Conservation (phyloP, 768 basidiomycete species). For the Lactarius psammicola region DNA sequence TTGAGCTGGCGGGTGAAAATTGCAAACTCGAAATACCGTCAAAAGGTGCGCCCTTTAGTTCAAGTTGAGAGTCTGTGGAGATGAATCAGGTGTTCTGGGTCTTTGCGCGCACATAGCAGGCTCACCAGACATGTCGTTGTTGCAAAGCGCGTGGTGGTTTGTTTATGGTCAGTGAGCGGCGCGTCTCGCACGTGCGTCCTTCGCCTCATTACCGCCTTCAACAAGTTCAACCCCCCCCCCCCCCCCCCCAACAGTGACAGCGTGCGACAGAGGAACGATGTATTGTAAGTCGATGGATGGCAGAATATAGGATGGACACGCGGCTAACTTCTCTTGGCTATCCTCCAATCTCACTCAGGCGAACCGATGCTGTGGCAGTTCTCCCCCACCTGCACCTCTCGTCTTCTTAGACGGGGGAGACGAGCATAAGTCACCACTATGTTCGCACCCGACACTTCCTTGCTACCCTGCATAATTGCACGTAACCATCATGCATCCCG, state of each 20-base stretch:
- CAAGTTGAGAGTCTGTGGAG: constrained; percentile 34
- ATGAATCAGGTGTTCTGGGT: background rate
- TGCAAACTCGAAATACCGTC: constrained; percentile 80
- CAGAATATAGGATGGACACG: too few relatives aligned
- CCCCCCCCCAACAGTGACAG: background rate
- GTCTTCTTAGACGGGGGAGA: too few relatives aligned
- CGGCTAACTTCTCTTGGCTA: too few relatives aligned
- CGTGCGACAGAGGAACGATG: background rate
- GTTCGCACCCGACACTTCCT: background rate
- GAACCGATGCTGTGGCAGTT: too few relatives aligned
- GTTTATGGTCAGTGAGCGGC: background rate
- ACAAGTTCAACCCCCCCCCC: background rate
- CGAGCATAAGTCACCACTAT: background rate
- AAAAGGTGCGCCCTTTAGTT: constrained; percentile 68
- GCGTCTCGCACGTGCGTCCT: background rate
- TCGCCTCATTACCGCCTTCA: background rate
- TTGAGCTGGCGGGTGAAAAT: constrained; percentile 78
- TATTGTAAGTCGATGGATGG: background rate
- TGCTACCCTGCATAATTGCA: background rate
- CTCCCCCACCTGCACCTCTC: too few relatives aligned
- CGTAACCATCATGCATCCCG: background rate
- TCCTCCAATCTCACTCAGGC: too few relatives aligned
- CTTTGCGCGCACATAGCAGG: background rate
- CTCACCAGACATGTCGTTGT: constrained; percentile 6
- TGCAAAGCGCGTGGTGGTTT: background rate